phyloP scores from a whole-genome alignment of 2,329 filamentous ascomycete species.

The Simplicillium aogashimaense region DNA sequence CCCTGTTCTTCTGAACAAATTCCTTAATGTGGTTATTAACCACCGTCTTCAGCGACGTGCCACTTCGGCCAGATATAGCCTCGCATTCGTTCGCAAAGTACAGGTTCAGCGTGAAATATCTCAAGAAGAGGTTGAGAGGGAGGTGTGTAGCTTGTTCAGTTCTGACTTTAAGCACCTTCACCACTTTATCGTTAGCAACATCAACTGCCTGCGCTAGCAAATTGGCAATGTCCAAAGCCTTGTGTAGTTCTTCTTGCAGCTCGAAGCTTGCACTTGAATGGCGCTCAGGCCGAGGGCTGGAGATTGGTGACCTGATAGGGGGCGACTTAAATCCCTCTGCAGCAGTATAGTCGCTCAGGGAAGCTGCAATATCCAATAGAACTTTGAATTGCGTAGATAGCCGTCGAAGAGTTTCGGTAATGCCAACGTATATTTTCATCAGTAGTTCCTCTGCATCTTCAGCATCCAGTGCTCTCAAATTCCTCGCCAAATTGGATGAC shows the following conservation, averaged over 20 bases:
- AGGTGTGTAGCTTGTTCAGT: constrained; percentile 63
- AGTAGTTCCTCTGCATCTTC: constrained; percentile 80
- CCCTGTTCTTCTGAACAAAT: constrained; percentile 63
- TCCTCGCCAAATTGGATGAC: constrained; percentile 77
- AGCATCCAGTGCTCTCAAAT: constrained; percentile 72
- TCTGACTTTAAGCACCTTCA: constrained; percentile 67
- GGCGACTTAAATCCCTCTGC: constrained; percentile 35
- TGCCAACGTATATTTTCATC: constrained; percentile 71
- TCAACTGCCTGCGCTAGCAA: constrained; percentile 73
- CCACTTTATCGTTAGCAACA: constrained; percentile 65
- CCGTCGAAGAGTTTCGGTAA: constrained; percentile 78
- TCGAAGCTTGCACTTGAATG: constrained; percentile 25
- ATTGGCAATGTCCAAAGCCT: constrained; percentile 67
- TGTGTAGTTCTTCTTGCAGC: constrained; percentile 66
- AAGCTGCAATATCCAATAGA: constrained; percentile 85
- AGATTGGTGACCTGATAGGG: constrained; percentile 38
- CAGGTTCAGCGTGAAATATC: constrained; percentile 74
- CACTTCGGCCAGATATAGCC: constrained; percentile 69
- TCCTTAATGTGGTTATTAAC: constrained; percentile 76
- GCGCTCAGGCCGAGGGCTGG: constrained; percentile 35
- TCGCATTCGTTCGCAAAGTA: constrained; percentile 83
- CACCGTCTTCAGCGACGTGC: constrained; percentile 64
- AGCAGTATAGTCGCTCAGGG: constrained; percentile 37
- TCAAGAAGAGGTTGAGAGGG: constrained; percentile 59
- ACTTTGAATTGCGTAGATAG: constrained; percentile 89